Evolutionary conservation across 768 basidiomycete species (phyloP).

Genomic region (Termitomyces sp.): DNA sequence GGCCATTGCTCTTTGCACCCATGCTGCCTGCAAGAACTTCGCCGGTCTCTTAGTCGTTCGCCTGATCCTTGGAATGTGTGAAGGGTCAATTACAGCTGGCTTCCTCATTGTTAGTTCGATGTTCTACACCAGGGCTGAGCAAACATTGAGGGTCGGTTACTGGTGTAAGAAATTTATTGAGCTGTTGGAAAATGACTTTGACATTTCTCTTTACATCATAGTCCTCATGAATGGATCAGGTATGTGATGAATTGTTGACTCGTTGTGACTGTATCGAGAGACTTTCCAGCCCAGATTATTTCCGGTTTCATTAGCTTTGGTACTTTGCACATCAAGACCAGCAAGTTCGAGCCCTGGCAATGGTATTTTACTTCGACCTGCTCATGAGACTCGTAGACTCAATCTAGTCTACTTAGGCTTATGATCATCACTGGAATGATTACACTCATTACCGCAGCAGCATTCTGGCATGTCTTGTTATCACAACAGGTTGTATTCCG

Average conservation of each 20-base stretch:
- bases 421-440: constrained; percentile 67
- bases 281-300: constrained; percentile 56
- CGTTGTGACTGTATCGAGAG: not conserved
- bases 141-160: constrained; percentile 66
- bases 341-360: constrained; percentile 65
- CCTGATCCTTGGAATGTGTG: constrained; percentile 69
- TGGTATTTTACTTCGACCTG: constrained; percentile 38
- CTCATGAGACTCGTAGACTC: not conserved
- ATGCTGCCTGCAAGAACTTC: constrained; percentile 72
- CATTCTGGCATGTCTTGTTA: constrained; percentile 47
- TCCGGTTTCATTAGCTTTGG: constrained; percentile 69
- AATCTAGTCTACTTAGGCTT: constrained; percentile 34
- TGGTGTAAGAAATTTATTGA: constrained; percentile 55
- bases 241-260: constrained; percentile 10
- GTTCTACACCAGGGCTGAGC: constrained; percentile 74
- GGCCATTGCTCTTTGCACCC: constrained; percentile 54
- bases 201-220: constrained; percentile 14
- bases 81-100: constrained; percentile 67
- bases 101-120: constrained; percentile 75
- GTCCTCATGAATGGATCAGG: constrained; percentile 76
- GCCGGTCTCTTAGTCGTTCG: constrained; percentile 59
- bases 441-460: constrained; percentile 47
- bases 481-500: not conserved
- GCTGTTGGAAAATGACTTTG: not conserved
- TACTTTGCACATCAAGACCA: constrained; percentile 53